Base-by-base conservation (phyloP, 108 stramenopile species). In the Nitzschia inconspicua region DNA sequence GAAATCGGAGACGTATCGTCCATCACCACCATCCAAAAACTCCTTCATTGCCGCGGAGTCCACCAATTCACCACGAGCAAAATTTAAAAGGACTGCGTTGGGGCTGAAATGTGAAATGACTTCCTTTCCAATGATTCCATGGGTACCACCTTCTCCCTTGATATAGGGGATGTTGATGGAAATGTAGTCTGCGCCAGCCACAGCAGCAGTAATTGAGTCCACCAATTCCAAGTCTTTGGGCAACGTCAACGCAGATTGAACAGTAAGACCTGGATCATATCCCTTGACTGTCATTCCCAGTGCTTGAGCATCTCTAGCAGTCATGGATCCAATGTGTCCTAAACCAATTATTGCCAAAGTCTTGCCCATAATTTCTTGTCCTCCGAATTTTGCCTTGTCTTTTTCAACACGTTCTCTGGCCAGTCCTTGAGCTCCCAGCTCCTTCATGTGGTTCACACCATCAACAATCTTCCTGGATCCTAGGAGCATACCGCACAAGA, bases 161-260 rank as follows among this genome's bases (percentile, higher is more conserved):
- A 95, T 89, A 82, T 94, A 96, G 2, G 97, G 97, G 43, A 93
- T 91, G 73, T 98, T 96, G 65, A 98, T 72, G 18, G 86, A 84
- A 66, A 98, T 90, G 77, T 89, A 98, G 69, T 98, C 97, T 22
- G 89, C 79, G 34, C 77, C 63, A 13, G 73, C 57, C 10, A 92
- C 88, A 40, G 93, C 86, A 22, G 82, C 73, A 27, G 78, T 60
- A 28, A 98, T 84, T 25, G 75, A 75, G 31, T 88, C 85, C 37
- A 54, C 80, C 18, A 88, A 60, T n/a, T 82, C 60, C 52, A 93
- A 65, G 25, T 50, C 34, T 18, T 77, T 49, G 20, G 95, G 95
- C 46, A 96, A 78, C 39, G 82, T 81, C 40, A 93, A 70, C 0
- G 95, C 95, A 41, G 79, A 82, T 18, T 88, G 77, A 56, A 96